Base-by-base conservation (phyloP, 805 yeast genomes). In the Kodamaea restingae region DNA sequence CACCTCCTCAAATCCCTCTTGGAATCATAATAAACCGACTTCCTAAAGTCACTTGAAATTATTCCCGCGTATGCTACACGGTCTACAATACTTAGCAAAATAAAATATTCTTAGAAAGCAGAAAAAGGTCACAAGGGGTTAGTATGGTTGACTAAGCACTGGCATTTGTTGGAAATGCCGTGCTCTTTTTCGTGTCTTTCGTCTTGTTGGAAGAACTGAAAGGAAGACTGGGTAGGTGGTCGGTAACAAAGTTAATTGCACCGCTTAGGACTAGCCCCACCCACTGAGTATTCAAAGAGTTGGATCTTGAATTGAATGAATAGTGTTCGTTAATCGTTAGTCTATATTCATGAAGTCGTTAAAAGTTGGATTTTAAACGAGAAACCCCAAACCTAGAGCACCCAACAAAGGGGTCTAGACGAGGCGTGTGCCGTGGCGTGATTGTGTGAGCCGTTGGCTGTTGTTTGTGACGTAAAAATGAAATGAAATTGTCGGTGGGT, bases 341-440 rank as follows among this genome's bases (percentile, higher is more conserved):
- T 43, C 45, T 43, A 43, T 46, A 45, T 43, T 44, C 47, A 39
- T 47, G 41, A 42, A 50, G 55, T 54, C 59, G 55, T 55, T 54
- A 55, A 60, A 63, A 63, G 68, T 62, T 63, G 68, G 69, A 63
- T 57, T 56, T 57, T 55, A 56, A 55, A 46, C 56, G 56, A 44
- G 38, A 31, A 22, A 25, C 40, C 32, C 38, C 32, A 34, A 27
- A 22, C 35, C 40, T 31, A 17, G 20, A 26, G 17, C 32, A 7
- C 43, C 39, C 43, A 40, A 30, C 25, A 9, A 40, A 40, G 43
- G 39, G 43, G 20, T 34, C 42, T 26, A 39, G 32, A 22, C 18
- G 32, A 21, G 31, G 40, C 20, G 30, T 8, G 40, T 33, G 35
- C 20, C 27, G 12, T 20, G 18, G 28, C 34, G 40, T 37, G 30